Conservation (phyloP, 306 rosid species). For the Corylus heterophylla region DNA sequence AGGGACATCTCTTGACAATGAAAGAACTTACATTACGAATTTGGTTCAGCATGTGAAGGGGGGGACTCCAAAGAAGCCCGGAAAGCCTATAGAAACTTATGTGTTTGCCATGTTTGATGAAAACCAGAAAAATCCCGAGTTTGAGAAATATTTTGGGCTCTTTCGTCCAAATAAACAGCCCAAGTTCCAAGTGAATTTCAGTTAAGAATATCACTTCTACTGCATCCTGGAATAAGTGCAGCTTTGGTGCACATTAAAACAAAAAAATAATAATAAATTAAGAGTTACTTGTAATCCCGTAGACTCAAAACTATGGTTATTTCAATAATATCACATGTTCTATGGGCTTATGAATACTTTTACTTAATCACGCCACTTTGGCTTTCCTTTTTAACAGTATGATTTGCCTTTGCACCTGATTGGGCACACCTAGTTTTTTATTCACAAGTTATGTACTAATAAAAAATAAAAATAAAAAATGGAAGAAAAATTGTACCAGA, state of each 20-base stretch:
- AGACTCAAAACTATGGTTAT: too few species aligned
- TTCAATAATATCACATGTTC: not conserved
- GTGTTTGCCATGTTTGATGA: slow-evolving; percentile 50
- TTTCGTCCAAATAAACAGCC: slow-evolving; percentile 40
- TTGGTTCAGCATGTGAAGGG: slow-evolving; percentile 39
- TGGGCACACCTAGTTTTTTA: too few species aligned
- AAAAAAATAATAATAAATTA: not conserved
- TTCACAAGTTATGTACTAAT: too few species aligned
- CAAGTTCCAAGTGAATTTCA: slow-evolving; percentile 36
- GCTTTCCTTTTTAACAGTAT: too few species aligned
- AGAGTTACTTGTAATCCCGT: not conserved
- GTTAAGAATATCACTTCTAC: not conserved
- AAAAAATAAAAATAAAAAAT: too few species aligned
- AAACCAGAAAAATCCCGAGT: slow-evolving; percentile 20
- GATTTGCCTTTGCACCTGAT: too few species aligned
- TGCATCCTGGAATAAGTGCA: too few species aligned
- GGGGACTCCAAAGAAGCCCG: slow-evolving; percentile 46
- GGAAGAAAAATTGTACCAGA: too few species aligned
- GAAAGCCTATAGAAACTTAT: slow-evolving; percentile 36
- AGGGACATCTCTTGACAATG: slow-evolving; percentile 38
- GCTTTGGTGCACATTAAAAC: not conserved
- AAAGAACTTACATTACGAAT: slow-evolving; percentile 39
- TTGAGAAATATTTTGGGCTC: slow-evolving; percentile 41
- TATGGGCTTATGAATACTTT: too few species aligned
- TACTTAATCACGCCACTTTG: too few species aligned